Evolutionary conservation across 116 monocot genomes (phyloP), one percentile per base, ranked within the genome.

Genomic region (Posidonia oceanica): DNA sequence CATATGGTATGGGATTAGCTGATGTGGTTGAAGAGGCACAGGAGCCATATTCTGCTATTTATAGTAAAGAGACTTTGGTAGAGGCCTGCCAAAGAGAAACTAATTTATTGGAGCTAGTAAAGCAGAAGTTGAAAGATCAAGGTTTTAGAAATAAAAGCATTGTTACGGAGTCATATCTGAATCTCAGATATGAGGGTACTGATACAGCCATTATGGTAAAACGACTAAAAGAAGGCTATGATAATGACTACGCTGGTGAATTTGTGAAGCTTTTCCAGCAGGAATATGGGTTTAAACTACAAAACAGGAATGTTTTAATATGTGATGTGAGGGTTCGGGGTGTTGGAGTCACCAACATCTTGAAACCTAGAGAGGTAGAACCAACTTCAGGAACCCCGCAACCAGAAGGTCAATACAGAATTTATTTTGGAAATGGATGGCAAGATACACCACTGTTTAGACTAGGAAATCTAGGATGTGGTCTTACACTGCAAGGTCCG

Each of bases 201-300:
- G 92, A 97, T 74, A 92, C 97, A 61, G 77, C 92, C 39, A 92
- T 97, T 76, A 97, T 97, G 97, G 92, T 97, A 37, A 97, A 97
- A 77, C 69, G 80, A 54, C 72, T 70, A 36, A 67, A 63, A 15
- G 59, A 77, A 67, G 83, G 68, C n/a, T 63, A 68, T 37, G 78
- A 61, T 12, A 85, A 82, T 72, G 92, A 97, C 69, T 87, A 77
- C 74, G 80, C 82, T 48, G 52, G 65, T 21, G 85, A 85, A 72
- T 97, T 97, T 80, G 80, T 84, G 65, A 85, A 64, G 56, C 52
- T 89, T 21, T 97, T 97, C 69, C 81, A 87, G 70, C 85, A 83
- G 69, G 97, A 97, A 40, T 97, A 97, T 74, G 97, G 97, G 11
- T 97, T 97, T 69, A 85, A 87, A 67, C 84, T 92, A 20, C 82